A percentile compares a stretch with the other conserved stretches of the same genome.
phyloP scores from a whole-genome alignment of 2,329 filamentous ascomycete species.

The Fusarium mundagurra region DNA sequence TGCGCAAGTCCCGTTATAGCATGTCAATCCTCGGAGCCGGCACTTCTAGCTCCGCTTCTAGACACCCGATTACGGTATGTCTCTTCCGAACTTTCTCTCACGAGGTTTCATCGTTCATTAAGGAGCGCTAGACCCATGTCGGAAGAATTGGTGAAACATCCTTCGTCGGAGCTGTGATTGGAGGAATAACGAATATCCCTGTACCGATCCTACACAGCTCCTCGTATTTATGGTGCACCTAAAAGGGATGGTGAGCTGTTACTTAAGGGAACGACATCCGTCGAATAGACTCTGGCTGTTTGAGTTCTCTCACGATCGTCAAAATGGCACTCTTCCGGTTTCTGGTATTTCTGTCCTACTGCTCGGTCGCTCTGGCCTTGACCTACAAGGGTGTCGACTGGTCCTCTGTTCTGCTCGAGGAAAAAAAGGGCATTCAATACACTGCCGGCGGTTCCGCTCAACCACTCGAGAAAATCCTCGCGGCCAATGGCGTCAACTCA shows the following conservation, averaged over 20 bases:
- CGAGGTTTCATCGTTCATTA: slow-evolving; percentile 16
- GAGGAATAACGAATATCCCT: slow-evolving; percentile 13
- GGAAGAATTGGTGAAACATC: slow-evolving; percentile 6
- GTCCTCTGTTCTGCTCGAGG: slow-evolving; percentile 73
- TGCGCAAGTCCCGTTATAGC: background rate
- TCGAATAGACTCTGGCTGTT: too few species aligned
- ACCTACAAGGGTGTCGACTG: slow-evolving; percentile 75
- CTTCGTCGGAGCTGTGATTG: background rate
- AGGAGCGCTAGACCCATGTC: slow-evolving; percentile 1
- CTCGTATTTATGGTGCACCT: background rate
- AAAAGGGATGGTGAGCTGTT: background rate
- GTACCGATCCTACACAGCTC: background rate
- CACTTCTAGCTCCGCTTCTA: background rate
- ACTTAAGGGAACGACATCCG: background rate
- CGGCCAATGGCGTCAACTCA: slow-evolving; percentile 71
- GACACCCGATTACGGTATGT: background rate
- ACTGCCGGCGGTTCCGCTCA: slow-evolving; percentile 64
- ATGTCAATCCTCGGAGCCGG: background rate
- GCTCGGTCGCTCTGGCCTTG: slow-evolving; percentile 53
- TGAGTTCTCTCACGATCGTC: background rate
- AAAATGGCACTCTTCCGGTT: slow-evolving; percentile 28
- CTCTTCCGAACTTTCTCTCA: background rate
- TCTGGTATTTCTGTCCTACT: slow-evolving; percentile 24
- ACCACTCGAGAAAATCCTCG: slow-evolving; percentile 71
- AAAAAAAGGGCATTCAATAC: slow-evolving; percentile 69